Percentiles rank a stretch among this genome's conserved stretches.
Conservation (phyloP, 805 yeast species). For the Candida endomychidarum region DNA sequence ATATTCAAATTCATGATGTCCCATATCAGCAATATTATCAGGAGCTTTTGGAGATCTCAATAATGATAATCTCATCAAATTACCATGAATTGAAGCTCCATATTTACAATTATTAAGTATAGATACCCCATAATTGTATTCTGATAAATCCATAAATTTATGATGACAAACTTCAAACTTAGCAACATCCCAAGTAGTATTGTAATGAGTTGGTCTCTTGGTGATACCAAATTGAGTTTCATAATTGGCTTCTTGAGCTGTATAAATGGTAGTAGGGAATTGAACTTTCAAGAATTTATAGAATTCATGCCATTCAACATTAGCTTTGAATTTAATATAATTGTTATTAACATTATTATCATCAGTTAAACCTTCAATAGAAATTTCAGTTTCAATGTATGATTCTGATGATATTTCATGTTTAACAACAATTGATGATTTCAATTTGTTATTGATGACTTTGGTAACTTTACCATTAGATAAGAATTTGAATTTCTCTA, state of each 20-base stretch:
- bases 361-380: slow-evolving; percentile 59
- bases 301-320: slow-evolving; percentile 83
- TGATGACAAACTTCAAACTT: slow-evolving; percentile 95
- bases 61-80: slow-evolving; percentile 79
- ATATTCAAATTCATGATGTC: slow-evolving; percentile 76
- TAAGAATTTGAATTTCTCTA: slow-evolving; percentile 62
- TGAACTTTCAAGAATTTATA: slow-evolving; percentile 91
- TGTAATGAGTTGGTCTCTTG: slow-evolving; percentile 89
- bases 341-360: slow-evolving; percentile 23
- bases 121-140: slow-evolving; percentile 81
- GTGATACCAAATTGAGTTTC: slow-evolving; percentile 95
- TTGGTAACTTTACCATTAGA: slow-evolving; percentile 39
- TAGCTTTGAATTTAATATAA: slow-evolving; percentile 36
- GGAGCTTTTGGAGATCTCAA: slow-evolving; percentile 93
- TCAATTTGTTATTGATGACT: slow-evolving; percentile 53
- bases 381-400: slow-evolving; percentile 63
- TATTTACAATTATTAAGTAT: slow-evolving; percentile 82
- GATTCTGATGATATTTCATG: slow-evolving; percentile 60
- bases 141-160: slow-evolving; percentile 90
- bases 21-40: slow-evolving; percentile 94
- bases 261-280: slow-evolving; percentile 82
- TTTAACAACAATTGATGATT: slow-evolving; percentile 61
- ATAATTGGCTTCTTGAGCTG: slow-evolving; percentile 71
- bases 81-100: slow-evolving; percentile 94
- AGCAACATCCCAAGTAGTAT: slow-evolving; percentile 95